phyloP scores from a whole-genome alignment of 352 stramenopile genomes.

The Phytophthora litchii region DNA sequence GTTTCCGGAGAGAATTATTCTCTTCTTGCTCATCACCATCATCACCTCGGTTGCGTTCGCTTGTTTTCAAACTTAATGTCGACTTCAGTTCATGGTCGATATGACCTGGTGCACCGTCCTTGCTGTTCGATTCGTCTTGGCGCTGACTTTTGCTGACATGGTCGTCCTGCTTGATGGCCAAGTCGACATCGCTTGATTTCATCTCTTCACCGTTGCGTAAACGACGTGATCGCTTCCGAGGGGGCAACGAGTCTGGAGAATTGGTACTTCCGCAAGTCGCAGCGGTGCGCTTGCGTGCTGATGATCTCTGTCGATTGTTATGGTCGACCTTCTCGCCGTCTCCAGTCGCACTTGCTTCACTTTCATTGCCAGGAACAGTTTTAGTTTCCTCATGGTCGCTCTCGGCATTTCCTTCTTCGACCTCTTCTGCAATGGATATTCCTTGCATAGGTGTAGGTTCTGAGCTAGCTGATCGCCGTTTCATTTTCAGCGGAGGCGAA shows the following conservation, averaged over 20 bases:
- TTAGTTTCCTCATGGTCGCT: slow-evolving; percentile 6
- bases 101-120: slow-evolving; percentile 6
- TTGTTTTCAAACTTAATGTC: slow-evolving; percentile 1
- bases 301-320: slow-evolving; percentile 23
- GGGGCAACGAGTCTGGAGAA: not conserved
- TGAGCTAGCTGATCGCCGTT: slow-evolving; percentile 42
- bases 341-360: slow-evolving; percentile 3
- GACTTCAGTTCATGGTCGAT: slow-evolving; percentile 9
- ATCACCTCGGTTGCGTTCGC: slow-evolving; percentile 2
- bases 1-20: slow-evolving; percentile 35
- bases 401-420: slow-evolving; percentile 21
- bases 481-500: slow-evolving; percentile 40
- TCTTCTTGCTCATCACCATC: slow-evolving; percentile 19
- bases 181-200: slow-evolving; percentile 1
- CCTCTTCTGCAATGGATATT: slow-evolving; percentile 42
- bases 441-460: slow-evolving; percentile 40
- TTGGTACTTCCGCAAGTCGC: slow-evolving; percentile 6
- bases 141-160: slow-evolving; percentile 10
- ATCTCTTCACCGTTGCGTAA: slow-evolving; percentile 12
- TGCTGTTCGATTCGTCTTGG: slow-evolving; percentile 17
- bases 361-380: slow-evolving; percentile 16
- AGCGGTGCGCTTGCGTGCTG: slow-evolving; percentile 18
- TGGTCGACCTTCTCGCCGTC: slow-evolving; percentile 18
- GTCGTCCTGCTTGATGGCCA: slow-evolving; percentile 1
- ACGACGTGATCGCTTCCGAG: slow-evolving; percentile 23